Conservation (phyloP, 179 eudicot species). For the Camellia oleifera region DNA sequence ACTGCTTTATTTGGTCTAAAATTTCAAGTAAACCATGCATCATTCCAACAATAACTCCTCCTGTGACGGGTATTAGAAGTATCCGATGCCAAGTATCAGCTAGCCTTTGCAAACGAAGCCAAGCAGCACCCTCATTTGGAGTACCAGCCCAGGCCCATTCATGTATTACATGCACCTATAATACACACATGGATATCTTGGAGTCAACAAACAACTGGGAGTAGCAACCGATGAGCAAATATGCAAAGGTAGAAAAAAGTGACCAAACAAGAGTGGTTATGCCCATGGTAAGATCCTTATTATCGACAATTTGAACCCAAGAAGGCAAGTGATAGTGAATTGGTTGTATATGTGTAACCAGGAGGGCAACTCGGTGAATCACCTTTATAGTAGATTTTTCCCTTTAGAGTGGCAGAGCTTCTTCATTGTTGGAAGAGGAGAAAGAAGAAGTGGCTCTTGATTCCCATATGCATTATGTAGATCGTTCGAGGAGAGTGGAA, state of each 20-base stretch:
- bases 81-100: constrained; percentile 97
- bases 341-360: too few species aligned
- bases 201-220: background rate
- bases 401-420: too few species aligned
- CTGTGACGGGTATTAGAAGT: constrained; percentile 84
- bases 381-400: too few species aligned
- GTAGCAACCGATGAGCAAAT: background rate
- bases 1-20: constrained; percentile 70
- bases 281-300: too few species aligned
- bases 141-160: constrained; percentile 99
- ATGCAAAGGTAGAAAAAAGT: background rate
- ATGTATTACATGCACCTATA: constrained; percentile 85
- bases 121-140: constrained; percentile 98
- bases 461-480: too few species aligned
- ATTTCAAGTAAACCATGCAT: constrained; percentile 92
- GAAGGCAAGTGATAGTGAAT: too few species aligned
- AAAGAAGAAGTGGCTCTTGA: too few species aligned
- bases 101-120: constrained; percentile 91
- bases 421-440: too few species aligned
- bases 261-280: too few species aligned
- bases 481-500: too few species aligned
- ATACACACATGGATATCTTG: constrained; percentile 1
- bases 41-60: constrained; percentile 98
- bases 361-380: too few species aligned
- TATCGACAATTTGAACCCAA: too few species aligned